These are phyloP conservation scores for Coemansia sp. DNA, from an alignment of 192 early-diverging fungal genomes.

Conservation along the genomic window DNA sequence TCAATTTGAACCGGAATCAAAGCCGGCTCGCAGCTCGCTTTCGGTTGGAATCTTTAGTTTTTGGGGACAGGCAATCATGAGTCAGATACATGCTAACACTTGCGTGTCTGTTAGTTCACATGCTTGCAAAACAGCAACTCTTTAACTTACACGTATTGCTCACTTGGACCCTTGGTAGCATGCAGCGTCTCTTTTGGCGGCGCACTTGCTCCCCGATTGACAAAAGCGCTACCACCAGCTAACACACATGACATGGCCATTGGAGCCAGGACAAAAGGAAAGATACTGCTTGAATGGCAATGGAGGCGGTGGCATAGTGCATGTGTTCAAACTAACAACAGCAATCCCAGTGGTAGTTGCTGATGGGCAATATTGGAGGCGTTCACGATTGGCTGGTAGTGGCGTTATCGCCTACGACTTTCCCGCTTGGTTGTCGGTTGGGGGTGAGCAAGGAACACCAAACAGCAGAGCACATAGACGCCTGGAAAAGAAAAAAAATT, in stretches of 20 bases:
- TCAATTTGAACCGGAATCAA: not conserved
- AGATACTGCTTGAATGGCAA: not conserved
- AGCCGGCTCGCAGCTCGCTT: not conserved
- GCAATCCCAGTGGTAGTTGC: conserved; percentile 5
- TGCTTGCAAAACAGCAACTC: not conserved
- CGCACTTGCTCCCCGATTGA: not conserved
- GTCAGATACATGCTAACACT: not conserved
- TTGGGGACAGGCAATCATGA: not conserved
- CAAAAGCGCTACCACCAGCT: not conserved
- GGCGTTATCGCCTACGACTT: conserved; percentile 15
- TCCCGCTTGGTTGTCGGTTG: not conserved
- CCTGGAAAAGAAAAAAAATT: not conserved
- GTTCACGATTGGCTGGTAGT: conserved; percentile 20
- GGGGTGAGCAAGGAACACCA: conserved; percentile 2
- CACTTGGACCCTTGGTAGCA: not conserved
- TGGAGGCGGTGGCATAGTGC: not conserved
- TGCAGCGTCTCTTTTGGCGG: not conserved
- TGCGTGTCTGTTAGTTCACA: not conserved
- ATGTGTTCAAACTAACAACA: not conserved
- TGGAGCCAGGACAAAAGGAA: not conserved
- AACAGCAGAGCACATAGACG: not conserved
- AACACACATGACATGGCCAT: not conserved
- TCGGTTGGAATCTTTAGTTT: not conserved
- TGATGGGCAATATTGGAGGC: not conserved
- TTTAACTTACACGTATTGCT: not conserved